These are phyloP conservation scores for Spathaspora sp. DNA, from an alignment of 805 yeast species.

Conservation along the genomic window DNA sequence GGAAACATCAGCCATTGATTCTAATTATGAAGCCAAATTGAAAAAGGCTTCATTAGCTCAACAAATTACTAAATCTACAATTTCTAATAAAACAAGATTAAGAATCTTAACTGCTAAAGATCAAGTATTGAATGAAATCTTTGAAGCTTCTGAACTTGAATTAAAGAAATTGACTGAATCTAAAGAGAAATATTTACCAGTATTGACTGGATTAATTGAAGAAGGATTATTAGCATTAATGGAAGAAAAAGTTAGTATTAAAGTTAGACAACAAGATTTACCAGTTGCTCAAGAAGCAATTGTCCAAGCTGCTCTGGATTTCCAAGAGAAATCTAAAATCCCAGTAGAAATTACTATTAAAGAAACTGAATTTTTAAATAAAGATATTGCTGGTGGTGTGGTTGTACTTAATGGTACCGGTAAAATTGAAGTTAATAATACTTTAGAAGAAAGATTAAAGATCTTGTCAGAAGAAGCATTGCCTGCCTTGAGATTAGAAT, in stretches of 20 bases:
- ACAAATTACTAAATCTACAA: conserved; percentile 92
- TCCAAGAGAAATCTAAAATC: conserved; percentile 58
- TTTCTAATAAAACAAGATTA: conserved; percentile 92
- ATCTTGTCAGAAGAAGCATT: conserved; percentile 78
- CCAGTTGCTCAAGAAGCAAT: conserved; percentile 58
- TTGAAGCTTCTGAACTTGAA: conserved; percentile 62
- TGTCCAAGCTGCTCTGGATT: conserved; percentile 58
- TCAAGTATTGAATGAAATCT: conserved; percentile 68
- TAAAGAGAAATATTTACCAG: conserved; percentile 56
- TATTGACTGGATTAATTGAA: conserved; percentile 74
- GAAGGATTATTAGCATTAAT: conserved; percentile 70
- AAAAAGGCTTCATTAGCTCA: conserved; percentile 91
- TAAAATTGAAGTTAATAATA: conserved; percentile 86
- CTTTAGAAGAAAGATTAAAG: conserved; percentile 90
- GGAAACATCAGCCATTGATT: conserved; percentile 86
- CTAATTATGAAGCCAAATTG: conserved; percentile 71
- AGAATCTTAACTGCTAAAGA: conserved; percentile 82
- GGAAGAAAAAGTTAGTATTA: conserved; percentile 64
- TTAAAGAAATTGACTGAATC: conserved; percentile 58
- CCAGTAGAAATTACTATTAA: conserved; percentile 54
- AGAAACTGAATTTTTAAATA: conserved; percentile 54
- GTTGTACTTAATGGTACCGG: conserved; percentile 66
- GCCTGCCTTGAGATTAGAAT: conserved; percentile 87
- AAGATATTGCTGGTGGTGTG: conserved; percentile 82
- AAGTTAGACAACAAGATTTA: conserved; percentile 65